phyloP scores from a whole-genome alignment of 2,329 filamentous ascomycete genomes.

The Aspergillus cejpii region DNA sequence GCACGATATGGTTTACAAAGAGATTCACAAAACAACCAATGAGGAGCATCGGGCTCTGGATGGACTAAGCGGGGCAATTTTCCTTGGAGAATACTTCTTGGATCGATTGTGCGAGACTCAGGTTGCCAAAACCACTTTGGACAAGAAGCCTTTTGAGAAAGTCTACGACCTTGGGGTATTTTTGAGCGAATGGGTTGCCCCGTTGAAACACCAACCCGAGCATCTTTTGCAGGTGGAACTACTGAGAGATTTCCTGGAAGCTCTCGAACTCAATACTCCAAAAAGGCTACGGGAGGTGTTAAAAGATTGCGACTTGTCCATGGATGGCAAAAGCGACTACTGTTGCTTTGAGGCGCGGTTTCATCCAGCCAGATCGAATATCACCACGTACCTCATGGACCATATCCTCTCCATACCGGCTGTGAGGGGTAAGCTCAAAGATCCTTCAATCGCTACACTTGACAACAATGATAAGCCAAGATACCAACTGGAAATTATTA shows the following conservation, averaged over 20 bases:
- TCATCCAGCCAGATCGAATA: neutral
- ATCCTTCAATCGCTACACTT: neutral
- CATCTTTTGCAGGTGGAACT: neutral
- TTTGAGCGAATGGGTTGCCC: neutral
- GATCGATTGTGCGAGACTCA: slow-evolving; percentile 1
- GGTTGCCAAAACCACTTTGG: neutral
- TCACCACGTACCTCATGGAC: neutral
- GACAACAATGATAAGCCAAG: neutral
- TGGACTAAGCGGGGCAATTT: neutral
- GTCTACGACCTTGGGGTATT: neutral
- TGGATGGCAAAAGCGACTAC: neutral
- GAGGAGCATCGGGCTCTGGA: neutral
- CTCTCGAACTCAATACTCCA: neutral
- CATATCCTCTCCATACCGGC: neutral
- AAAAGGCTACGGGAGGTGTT: neutral
- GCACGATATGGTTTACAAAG: slow-evolving; percentile 27
- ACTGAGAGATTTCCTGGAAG: neutral
- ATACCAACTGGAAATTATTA: neutral
- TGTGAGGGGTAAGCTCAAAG: neutral
- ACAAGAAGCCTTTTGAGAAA: neutral
- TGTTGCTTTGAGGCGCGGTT: neutral
- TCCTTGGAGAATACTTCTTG: neutral
- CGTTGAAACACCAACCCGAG: neutral
- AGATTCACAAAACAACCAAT: neutral
- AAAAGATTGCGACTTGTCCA: neutral